Evolutionary conservation across 352 stramenopile species (phyloP), one percentile per base, ranked within the genome.

Genomic region (Pelagophyceae sp.): DNA sequence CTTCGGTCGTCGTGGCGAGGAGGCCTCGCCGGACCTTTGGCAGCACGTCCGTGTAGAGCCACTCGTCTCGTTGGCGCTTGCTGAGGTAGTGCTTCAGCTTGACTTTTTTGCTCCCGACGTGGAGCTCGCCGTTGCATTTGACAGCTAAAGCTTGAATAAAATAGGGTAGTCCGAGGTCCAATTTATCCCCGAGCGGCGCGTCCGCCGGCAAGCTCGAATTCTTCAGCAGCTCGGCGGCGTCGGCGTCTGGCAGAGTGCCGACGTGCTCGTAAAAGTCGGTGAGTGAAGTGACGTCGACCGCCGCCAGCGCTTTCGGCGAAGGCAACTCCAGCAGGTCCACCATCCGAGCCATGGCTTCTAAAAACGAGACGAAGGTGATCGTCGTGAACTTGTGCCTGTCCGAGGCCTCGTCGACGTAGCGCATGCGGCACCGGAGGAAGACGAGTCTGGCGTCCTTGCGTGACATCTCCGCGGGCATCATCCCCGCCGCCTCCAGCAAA

Each of bases 131-230:
- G 45, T 54, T 54, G 45, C 23, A 23, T 54, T 23, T 11, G 29
- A 71, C 29, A 31, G 61, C 33, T 6, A 71, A 31, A 31, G 37
- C 38, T 31, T 71, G 61, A 15, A 71, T 17, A 15, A 71, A 17
- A 31, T 71, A 71, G 33, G 61, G 61, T 3, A 71, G 61, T 31
- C 37, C 38, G 61, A 71, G 61, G n/a, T 71, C 61, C n/a, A 71
- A 31, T 31, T 71, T 71, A 15, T 40, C 27, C 3, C 29, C 19
- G 15, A 71, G 61, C 11, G 11, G 11, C 45, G 45, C 23, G 11
- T 54, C 45, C 11, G 23, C 11, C 11, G 45, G 45, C 45, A 54
- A 11, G 11, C 11, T 54, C 45, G 45, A 11, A 11, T 54, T 11
- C 11, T 23, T 23, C 11, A 54, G 45, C 45, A 54, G 11, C 45